Evolutionary conservation across 495 filamentous ascomycete species (phyloP), one percentile per base, ranked within the genome.

Genomic region (Hypoxylon intermedium): DNA sequence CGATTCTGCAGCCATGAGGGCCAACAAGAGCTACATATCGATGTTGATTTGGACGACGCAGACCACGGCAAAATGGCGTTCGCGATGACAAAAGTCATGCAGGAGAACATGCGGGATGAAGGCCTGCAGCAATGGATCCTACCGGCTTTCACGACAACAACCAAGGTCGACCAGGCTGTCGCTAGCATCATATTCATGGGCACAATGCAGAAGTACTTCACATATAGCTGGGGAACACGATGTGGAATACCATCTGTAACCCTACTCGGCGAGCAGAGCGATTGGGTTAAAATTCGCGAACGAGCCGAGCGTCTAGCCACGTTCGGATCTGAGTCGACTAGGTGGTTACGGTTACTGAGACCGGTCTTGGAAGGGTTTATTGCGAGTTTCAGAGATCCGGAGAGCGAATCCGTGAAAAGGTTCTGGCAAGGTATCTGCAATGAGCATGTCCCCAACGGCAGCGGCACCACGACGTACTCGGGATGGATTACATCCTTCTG

Each of bases 1-100:
- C 93, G 97, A 70, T 97, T 87, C 69, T 80, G 93, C 28, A 85
- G 89, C 69, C 80, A 94, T 18, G 94, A 97, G 70, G 80, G 82
- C 5, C 74, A 82, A 59, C 75, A 79, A 58, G 63, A 79, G 21
- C 64, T 85, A 0, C 50, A 71, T 48, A 68, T 82, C 60, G 66
- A 74, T 2, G 63, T 59, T n/a, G 49, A 67, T 18, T 62, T 75
- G 6, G 67, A 67, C n/a, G 57, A 38, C 12, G 63, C 75, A 26
- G 70, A 78, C 68, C 72, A 75, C 54, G 74, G 72, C 28, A 64
- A 67, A 26, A 58, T 77, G 55, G 73, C 75, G 6, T 69, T 37
- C 43, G 56, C 67, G 11, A 78, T 79, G 75, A 66, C 71, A 2
- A 67, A 75, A 54, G 46, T 75, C 16, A 51, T 80, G 45, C 53